Evolutionary conservation across 2,329 filamentous ascomycete genomes (phyloP).

Genomic region (Aspergillus intermedius): DNA sequence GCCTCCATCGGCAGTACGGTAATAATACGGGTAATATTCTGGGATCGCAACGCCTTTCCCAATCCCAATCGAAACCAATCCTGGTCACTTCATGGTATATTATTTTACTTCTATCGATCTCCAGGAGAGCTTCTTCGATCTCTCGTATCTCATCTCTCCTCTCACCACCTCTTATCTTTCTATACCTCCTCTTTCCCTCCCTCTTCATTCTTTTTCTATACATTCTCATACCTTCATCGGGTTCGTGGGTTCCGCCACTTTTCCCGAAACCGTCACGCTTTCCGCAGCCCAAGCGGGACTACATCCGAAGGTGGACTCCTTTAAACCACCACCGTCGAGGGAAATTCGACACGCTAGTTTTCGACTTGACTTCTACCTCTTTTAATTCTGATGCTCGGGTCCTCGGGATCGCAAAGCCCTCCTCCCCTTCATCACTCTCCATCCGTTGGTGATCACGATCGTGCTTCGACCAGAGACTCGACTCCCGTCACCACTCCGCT

Average conservation of each 20-base stretch:
- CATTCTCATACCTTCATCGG: background rate
- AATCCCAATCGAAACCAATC: too few relatives aligned
- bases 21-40: too few relatives aligned
- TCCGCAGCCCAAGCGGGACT: conserved; percentile 29
- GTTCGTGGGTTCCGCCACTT: conserved; percentile 19
- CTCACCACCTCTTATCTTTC: background rate
- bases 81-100: background rate
- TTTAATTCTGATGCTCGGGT: conserved; percentile 47
- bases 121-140: background rate
- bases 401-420: conserved; percentile 37
- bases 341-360: conserved; percentile 8
- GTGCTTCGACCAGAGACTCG: conserved; percentile 46
- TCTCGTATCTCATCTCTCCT: background rate
- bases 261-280: conserved; percentile 24
- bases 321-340: conserved; percentile 27
- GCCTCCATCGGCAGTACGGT: background rate
- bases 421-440: conserved; percentile 49
- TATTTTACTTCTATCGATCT: background rate
- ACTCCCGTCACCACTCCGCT: conserved; percentile 45
- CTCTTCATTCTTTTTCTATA: background rate
- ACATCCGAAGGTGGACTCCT: conserved; percentile 31
- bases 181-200: background rate
- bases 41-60: too few relatives aligned
- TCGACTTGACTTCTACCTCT: background rate
- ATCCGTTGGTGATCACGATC: conserved; percentile 40